Base-by-base conservation (phyloP, 108 stramenopile genomes). In the Skeletonema menzelii region DNA sequence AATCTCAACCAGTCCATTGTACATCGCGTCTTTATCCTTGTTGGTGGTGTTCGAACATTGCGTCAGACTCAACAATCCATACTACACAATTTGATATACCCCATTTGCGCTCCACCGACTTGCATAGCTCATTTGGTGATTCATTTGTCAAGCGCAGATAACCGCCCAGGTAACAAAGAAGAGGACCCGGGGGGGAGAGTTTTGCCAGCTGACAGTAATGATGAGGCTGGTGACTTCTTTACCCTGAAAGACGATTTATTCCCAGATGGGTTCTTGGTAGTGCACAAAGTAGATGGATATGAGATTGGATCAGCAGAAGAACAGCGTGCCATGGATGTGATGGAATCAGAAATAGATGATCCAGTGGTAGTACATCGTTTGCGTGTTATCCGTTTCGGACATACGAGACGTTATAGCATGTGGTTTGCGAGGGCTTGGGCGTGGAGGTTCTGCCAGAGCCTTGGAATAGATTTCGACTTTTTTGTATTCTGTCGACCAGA, bases 111-210 rank as follows among this genome's bases (percentile, higher is more conserved):
- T 2, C 28, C 59, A 22, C 59, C 59, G 13, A n/a, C 8, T 1
- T 59, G 59, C 26, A 27, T 59, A 28, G 59, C 59, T 59, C 59
- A 59, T 59, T 31, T 59, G 59, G 59, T 59, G 24, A 59, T 59
- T 12, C 59, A 59, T 10, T 28, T 59, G 13, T 28, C 28, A n/a
- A 14, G 30, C 14, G 59, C 59, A 27, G 59, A 59, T 27, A 59
- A 59, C 22, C 59, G 59, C 8, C 59, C 59, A 28, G 30, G 59
- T 59, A 12, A 10, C 35, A 37, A 37, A 12, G 35, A 11, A 10
- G 35, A 37, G 11, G 35, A 37, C 12, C 11, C 35, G 10, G 35
- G 35, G 0, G 35, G 35, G 12, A 37, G 12, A 10, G 35, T 37
- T 37, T 11, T 37, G 10, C 11, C 35, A 37, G 35, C 35, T 37